A percentile compares a stretch with the other conserved stretches of the same genome.
Evolutionary conservation across 805 yeast species (phyloP).

Genomic region (Yarrowia sp.): DNA sequence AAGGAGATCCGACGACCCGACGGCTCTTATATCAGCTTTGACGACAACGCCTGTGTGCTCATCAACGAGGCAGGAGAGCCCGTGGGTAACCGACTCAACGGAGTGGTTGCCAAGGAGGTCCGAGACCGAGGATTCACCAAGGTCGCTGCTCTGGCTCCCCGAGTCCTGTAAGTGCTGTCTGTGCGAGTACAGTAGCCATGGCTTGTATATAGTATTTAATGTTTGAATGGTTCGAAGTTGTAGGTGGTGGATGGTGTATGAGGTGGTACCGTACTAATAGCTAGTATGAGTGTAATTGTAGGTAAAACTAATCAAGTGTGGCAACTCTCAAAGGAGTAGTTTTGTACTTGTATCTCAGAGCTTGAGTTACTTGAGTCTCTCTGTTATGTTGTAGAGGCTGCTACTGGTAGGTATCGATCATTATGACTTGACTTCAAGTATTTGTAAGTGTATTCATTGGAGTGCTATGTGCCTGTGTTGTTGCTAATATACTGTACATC

Average conservation of each 20-base stretch:
- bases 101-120: slow-evolving; percentile 88
- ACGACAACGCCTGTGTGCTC: slow-evolving; percentile 95
- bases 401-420: too few relatives aligned
- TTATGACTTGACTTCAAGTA: too few relatives aligned
- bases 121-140: slow-evolving; percentile 79
- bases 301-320: too few relatives aligned
- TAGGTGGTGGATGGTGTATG: too few relatives aligned
- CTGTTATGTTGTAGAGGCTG: too few relatives aligned
- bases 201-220: slow-evolving; percentile 26
- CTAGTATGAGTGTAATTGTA: too few relatives aligned
- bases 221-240: not conserved
- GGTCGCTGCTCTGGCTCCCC: slow-evolving; percentile 88
- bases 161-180: slow-evolving; percentile 49
- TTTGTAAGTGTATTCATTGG: too few relatives aligned
- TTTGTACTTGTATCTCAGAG: not conserved
- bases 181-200: slow-evolving; percentile 13
- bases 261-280: too few relatives aligned
- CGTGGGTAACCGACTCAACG: slow-evolving; percentile 85
- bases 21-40: slow-evolving; percentile 82
- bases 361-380: too few relatives aligned
- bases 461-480: too few relatives aligned
- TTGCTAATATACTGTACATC: too few relatives aligned
- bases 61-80: slow-evolving; percentile 92
- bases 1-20: slow-evolving; percentile 76
- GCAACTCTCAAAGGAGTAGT: too few relatives aligned